Base-by-base conservation (phyloP, 2,329 filamentous ascomycete genomes). In the Sporothrix protearum region DNA sequence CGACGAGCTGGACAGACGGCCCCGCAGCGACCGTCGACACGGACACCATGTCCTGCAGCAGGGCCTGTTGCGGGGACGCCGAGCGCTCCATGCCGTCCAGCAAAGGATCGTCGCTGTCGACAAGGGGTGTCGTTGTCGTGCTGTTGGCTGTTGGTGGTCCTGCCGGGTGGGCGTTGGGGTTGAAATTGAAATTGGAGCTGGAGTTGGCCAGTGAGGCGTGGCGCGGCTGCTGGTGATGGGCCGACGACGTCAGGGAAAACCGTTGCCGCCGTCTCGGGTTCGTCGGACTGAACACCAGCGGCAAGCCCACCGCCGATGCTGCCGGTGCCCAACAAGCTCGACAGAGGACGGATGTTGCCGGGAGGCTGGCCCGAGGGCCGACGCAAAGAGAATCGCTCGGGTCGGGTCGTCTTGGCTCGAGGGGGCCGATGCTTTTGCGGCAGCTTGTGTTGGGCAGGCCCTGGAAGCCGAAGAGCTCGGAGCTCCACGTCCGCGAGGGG, bases 1-100 rank as follows among this genome's bases (percentile, higher is more conserved):
- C 96, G 19, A 99, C 94, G 0, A 99, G 87, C 81, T 98, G 95
- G 1, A 99, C 95, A 0, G 92, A 95, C 0, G 96, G 96, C 0
- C 96, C 96, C 0, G 95, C 94, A 0, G 91, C 95, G 9, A 93
- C 91, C 0, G 95, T 97, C 0, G 94, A 97, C 7, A 93, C 92
- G 1, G 93, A 96, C 39, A 96, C 87, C 83, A 97, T 91, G 77
- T 97, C 94, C 76, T 94, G 91, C 72, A 92, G 87, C 7, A 91
- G 88, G 72, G 90, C 89, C 88, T 61, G 70, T 25, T 51, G 68
- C 0, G 90, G 90, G 2, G 89, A 91, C 0, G 85, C 86, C 1
- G 84, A 82, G 19, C 82, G 84, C 66, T 88, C 86, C 30, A 85
- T 80, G n/a, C 83, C 84, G 55, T 88, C 87, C 73, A 85, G 84